Base-by-base conservation (phyloP, 352 stramenopile genomes). In the Pythium oligandrum region DNA sequence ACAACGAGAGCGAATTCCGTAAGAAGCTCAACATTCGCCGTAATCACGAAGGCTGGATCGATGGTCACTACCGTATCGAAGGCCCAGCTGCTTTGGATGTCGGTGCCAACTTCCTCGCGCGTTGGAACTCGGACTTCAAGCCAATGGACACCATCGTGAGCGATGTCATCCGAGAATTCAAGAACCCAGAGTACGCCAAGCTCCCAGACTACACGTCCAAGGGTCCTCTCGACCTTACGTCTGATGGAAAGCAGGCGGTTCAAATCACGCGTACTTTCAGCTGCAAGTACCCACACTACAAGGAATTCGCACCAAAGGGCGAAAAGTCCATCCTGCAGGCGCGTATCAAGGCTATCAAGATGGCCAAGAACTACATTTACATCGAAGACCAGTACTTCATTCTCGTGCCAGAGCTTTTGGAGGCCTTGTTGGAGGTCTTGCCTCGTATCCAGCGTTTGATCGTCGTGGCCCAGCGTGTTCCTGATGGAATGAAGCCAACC, bases 301-400 rank as follows among this genome's bases (percentile, higher is more conserved):
- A 79, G 10, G 59, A 75, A 9, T 85, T 89, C 38, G 75, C 78
- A 0, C 78, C 78, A 1, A 46, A 51, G 2, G 70, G 78, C 26
- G 78, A 86, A 33, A 47, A 55, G 3, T 81, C 78, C 32, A 53
- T 83, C 11, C 70, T 82, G 45, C 50, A 71, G 2, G 59, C 70
- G 6, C 70, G 71, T 8, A 56, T 86, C 51, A 82, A 86, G 52
- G 75, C 68, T 7, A 76, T 83, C 39, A 57, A 59, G 26, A 75
- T 69, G 40, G 75, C 75, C 4, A 76, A 73, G 51, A 86, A 83
- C 59, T 86, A 68, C 45, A 77, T 86, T 32, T 86, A 82, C 64
- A 76, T 86, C 31, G 73, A 86, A 39, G 75, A 86, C 51, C 75
- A 86, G 62, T 86, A 86, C 61, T 81, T 72, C 50, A 49, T 61